Conservation (phyloP, 257 asterid species). For the Anisodus tanguticus region DNA sequence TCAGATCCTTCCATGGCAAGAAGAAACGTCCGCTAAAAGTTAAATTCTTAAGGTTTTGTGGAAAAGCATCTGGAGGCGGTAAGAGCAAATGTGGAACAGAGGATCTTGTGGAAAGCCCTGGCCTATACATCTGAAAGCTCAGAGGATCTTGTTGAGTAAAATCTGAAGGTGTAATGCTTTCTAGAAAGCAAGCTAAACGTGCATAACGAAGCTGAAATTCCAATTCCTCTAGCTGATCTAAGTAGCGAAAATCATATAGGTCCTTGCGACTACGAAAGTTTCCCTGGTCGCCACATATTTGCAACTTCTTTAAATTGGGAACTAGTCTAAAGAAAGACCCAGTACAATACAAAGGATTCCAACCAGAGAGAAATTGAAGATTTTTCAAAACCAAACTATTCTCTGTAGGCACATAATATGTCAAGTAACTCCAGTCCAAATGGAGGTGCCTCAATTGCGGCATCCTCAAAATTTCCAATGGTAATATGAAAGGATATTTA, state of each 20-base stretch:
- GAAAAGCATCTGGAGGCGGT: constrained; percentile 33
- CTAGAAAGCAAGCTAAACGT: not conserved
- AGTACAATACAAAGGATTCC: constrained; percentile 29
- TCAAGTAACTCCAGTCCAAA: not conserved
- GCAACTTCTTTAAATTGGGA: constrained; percentile 39
- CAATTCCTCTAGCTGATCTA: not conserved
- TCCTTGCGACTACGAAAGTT: not conserved
- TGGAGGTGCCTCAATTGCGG: constrained; percentile 35
- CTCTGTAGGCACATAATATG: not conserved
- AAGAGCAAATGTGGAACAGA: not conserved
- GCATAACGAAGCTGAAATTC: not conserved
- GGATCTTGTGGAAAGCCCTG: too few species aligned
- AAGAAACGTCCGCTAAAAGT: not conserved
- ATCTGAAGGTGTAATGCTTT: not conserved
- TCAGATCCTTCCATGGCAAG: not conserved
- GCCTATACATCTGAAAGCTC: not conserved
- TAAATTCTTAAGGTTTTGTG: constrained; percentile 28
- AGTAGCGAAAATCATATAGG: constrained; percentile 15
- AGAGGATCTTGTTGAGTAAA: too few species aligned
- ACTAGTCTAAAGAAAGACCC: not conserved
- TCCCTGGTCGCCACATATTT: not conserved
- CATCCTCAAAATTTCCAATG: constrained; percentile 33
- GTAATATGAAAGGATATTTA: not conserved
- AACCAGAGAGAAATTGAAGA: constrained; percentile 23
- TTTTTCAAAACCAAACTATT: not conserved